Conservation (phyloP, 306 rosid species). For the Rosa chinensis region DNA sequence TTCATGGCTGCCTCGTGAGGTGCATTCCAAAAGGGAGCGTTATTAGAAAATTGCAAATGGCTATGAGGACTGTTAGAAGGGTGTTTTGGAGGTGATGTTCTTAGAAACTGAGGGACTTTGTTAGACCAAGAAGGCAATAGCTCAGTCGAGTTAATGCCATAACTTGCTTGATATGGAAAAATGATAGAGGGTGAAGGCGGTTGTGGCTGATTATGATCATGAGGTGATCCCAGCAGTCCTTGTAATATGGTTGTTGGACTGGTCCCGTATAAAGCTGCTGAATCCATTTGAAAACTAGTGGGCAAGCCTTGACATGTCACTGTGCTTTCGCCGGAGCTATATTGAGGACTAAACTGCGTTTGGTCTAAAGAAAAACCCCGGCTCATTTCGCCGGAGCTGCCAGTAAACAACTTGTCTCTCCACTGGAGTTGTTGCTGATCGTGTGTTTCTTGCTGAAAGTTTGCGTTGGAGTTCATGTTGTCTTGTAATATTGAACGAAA, state of each 20-base stretch:
- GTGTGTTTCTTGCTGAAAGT: slow-evolving; percentile 56
- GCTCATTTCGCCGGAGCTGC: slow-evolving; percentile 43
- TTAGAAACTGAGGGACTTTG: slow-evolving; percentile 73
- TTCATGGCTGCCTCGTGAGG: slow-evolving; percentile 63
- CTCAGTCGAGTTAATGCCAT: slow-evolving; percentile 56
- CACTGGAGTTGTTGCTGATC: slow-evolving; percentile 58
- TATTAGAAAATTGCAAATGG: slow-evolving; percentile 78
- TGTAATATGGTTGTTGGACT: slow-evolving; percentile 61
- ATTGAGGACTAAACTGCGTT: slow-evolving; percentile 68
- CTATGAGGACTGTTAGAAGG: slow-evolving; percentile 26
- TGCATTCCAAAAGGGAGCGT: slow-evolving; percentile 86
- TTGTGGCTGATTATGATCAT: slow-evolving; percentile 31
- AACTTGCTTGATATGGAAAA: slow-evolving; percentile 45
- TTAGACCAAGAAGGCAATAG: slow-evolving; percentile 41
- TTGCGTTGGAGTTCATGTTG: slow-evolving; percentile 50
- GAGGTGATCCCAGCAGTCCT: slow-evolving; percentile 59
- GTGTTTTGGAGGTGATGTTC: slow-evolving; percentile 78
- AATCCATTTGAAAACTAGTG: slow-evolving; percentile 53
- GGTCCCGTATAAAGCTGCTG: slow-evolving; percentile 50
- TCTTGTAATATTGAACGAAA: slow-evolving; percentile 75
- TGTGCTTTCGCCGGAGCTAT: slow-evolving; percentile 77
- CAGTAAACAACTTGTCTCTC: slow-evolving; percentile 59
- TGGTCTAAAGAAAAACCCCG: slow-evolving; percentile 73
- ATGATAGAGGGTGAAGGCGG: slow-evolving; percentile 33
- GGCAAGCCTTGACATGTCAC: slow-evolving; percentile 59